A percentile compares a stretch with the other conserved stretches of the same genome.
phyloP scores from a whole-genome alignment of 345 rosid species.

The Alliaria petiolata region DNA sequence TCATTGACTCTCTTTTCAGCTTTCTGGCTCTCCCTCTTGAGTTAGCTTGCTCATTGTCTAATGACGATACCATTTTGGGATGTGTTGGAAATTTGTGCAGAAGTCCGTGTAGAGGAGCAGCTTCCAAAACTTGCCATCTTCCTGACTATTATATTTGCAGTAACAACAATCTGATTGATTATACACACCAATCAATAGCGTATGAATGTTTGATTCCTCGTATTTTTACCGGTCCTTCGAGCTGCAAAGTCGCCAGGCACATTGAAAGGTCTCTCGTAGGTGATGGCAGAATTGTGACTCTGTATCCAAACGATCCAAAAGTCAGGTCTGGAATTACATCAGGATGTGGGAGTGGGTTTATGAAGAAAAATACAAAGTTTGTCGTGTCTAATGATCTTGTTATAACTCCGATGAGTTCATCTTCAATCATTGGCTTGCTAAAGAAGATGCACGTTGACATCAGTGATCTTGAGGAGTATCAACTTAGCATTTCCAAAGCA shows the following conservation, averaged over 20 bases:
- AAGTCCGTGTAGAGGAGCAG: neutral
- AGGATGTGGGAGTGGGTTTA: neutral
- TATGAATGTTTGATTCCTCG: neutral
- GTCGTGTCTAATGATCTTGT: neutral
- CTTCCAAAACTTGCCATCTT: neutral
- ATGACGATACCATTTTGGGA: neutral
- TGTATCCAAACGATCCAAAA: neutral
- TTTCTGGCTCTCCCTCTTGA: neutral
- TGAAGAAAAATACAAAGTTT: conserved; percentile 3
- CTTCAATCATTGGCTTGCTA: neutral
- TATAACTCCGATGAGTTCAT: neutral
- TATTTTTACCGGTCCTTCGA: neutral
- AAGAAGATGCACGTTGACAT: neutral
- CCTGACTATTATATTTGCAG: neutral
- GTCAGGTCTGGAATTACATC: neutral
- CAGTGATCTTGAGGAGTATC: neutral
- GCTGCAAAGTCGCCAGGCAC: neutral
- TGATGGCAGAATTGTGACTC: neutral
- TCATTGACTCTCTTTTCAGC: neutral
- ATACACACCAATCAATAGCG: neutral
- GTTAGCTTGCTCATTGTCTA: conserved; percentile 1
- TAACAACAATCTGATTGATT: neutral
- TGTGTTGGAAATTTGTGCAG: neutral
- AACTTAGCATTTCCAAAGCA: neutral
- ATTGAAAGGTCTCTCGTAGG: neutral